phyloP scores from a whole-genome alignment of 306 rosid species.

The Hippophae gyantsensis region DNA sequence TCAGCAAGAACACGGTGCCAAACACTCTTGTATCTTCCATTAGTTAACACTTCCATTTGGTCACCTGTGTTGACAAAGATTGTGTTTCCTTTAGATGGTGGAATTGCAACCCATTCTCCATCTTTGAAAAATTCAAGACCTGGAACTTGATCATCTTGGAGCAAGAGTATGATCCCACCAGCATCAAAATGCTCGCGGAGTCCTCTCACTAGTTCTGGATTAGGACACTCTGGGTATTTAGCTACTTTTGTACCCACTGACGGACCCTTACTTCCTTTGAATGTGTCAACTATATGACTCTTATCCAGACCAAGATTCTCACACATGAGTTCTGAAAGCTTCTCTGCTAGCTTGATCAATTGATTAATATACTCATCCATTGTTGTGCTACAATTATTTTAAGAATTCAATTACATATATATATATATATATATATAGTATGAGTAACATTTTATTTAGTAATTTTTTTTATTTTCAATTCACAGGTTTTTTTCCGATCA shows the following conservation, averaged over 20 bases:
- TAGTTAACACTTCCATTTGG: conserved; percentile 61
- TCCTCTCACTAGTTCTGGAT: conserved; percentile 62
- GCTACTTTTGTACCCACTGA: conserved; percentile 87
- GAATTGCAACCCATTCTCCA: conserved; percentile 73
- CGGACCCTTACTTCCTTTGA: conserved; percentile 49
- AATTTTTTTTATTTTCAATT: too few species aligned
- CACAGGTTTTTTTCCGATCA: too few species aligned
- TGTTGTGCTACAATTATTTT: conserved; percentile 42
- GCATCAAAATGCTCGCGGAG: conserved; percentile 91
- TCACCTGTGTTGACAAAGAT: conserved; percentile 88
- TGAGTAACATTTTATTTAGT: neutral
- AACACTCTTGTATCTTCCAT: conserved; percentile 52
- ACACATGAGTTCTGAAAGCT: conserved; percentile 55
- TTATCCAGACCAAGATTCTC: conserved; percentile 68
- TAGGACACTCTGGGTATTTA: conserved; percentile 59
- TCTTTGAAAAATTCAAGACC: conserved; percentile 69
- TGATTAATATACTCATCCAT: conserved; percentile 60
- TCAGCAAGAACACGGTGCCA: conserved; percentile 70
- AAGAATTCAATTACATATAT: conserved; percentile 1
- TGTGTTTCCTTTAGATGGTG: conserved; percentile 69
- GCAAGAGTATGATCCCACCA: conserved; percentile 82
- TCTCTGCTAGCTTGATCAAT: conserved; percentile 54
- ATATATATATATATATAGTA: neutral
- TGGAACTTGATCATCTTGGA: conserved; percentile 79
- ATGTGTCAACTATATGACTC: conserved; percentile 38